A percentile compares a stretch with the other conserved stretches of the same genome.
Evolutionary conservation across 352 stramenopile species (phyloP).

Genomic region (Aphanomyces invadans): DNA sequence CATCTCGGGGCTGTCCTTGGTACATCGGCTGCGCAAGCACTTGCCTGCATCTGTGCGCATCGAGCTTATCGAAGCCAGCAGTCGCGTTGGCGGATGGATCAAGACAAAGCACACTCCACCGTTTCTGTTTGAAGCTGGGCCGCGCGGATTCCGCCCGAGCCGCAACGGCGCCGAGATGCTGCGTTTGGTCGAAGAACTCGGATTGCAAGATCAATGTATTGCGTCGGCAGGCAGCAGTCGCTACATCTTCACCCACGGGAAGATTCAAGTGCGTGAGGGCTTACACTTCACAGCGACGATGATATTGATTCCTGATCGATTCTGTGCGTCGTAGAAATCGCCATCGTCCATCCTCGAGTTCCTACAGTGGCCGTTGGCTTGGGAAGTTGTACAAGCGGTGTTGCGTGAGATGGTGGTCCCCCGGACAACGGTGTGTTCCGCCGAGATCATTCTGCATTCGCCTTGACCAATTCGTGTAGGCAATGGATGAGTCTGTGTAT

Average conservation of each 20-base stretch:
- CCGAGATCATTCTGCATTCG: neutral
- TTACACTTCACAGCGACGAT: neutral
- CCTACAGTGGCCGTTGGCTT: conserved; percentile 53
- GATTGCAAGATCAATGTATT: conserved; percentile 53
- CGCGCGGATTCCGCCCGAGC: conserved; percentile 74
- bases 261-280: conserved; percentile 42
- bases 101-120: conserved; percentile 43
- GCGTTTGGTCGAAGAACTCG: conserved; percentile 68
- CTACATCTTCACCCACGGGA: conserved; percentile 65
- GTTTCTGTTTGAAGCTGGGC: conserved; percentile 79
- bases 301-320: neutral
- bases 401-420: conserved; percentile 57
- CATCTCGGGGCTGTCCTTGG: conserved; percentile 69
- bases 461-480: conserved; percentile 20
- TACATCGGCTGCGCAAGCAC: conserved; percentile 62
- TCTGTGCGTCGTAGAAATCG: conserved; percentile 42
- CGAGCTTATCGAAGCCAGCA: conserved; percentile 58
- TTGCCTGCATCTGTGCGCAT: conserved; percentile 36
- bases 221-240: conserved; percentile 50
- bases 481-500: conserved; percentile 73
- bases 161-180: conserved; percentile 81
- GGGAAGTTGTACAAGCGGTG: conserved; percentile 44
- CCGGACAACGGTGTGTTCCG: conserved; percentile 25
- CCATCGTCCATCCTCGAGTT: conserved; percentile 46
- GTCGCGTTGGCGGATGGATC: conserved; percentile 56